A percentile compares a stretch with the other conserved stretches of the same genome.
Conservation (phyloP, 495 filamentous ascomycete species). For the Penicilliopsis zonata region DNA sequence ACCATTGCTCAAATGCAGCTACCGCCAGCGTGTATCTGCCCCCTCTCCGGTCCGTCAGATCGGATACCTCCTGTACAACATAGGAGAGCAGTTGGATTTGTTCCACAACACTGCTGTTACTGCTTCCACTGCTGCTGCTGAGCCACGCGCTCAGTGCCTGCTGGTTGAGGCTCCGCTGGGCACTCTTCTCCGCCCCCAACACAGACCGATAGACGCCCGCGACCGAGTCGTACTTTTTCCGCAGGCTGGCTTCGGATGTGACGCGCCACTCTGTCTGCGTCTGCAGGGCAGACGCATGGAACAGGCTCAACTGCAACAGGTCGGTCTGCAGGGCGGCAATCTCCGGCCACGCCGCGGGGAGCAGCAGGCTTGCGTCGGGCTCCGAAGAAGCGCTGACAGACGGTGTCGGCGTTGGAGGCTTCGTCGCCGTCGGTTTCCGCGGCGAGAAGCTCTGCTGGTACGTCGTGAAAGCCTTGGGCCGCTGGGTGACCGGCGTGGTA, state of each 20-base stretch:
- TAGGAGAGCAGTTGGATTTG: slow-evolving; percentile 33
- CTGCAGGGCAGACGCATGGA: slow-evolving; percentile 39
- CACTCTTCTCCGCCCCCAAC: slow-evolving; percentile 21
- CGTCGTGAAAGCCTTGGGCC: slow-evolving; percentile 45
- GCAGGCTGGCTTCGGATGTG: slow-evolving; percentile 20
- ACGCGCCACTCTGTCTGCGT: slow-evolving; percentile 23
- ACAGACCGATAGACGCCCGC: slow-evolving; percentile 20
- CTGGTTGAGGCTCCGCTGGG: slow-evolving; percentile 28
- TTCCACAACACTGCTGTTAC: slow-evolving; percentile 19
- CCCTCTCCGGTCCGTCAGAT: slow-evolving; percentile 12
- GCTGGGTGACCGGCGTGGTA: slow-evolving; percentile 9
- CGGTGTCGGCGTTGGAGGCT: slow-evolving; percentile 37
- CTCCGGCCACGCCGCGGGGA: slow-evolving; percentile 40
- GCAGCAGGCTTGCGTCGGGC: slow-evolving; percentile 8
- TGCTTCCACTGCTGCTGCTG: slow-evolving; percentile 18
- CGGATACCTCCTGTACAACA: slow-evolving; percentile 29
- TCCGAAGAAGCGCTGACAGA: slow-evolving; percentile 3
- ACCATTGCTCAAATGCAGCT: slow-evolving; percentile 33
- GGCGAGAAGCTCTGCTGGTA: slow-evolving; percentile 62
- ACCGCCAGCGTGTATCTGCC: slow-evolving; percentile 25
- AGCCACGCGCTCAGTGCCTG: slow-evolving; percentile 29
- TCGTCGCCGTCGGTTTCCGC: slow-evolving; percentile 43
- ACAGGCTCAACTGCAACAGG: slow-evolving; percentile 57
- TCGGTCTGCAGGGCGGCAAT: slow-evolving; percentile 55
- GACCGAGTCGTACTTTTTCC: slow-evolving; percentile 27